Base-by-base conservation (phyloP, 2,329 filamentous ascomycete species). In the Diaporthe humulicola region DNA sequence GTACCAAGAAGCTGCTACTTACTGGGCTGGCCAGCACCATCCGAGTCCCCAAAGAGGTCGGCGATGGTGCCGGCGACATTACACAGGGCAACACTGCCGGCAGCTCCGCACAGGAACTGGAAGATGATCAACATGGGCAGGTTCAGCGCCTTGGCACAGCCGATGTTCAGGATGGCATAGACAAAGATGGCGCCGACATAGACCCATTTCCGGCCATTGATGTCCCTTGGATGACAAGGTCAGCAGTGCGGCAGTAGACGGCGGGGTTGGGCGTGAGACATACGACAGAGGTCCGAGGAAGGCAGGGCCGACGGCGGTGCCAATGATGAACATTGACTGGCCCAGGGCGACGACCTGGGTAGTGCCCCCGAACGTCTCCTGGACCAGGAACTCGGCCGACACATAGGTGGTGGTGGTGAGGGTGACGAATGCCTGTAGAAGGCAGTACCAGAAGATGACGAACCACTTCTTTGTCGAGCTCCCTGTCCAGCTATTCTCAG, bases 151-250 rank as follows among this genome's bases (percentile, higher is more conserved):
- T 83, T 73, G 17, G 82, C 82, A 12, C 79, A 82, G 67, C 82
- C 83, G 69, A 84, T 81, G 74, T 84, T 83, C 66, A 84, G 76
- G 57, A 84, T 75, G 57, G 82, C 82, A 75, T 83, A 84, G 54
- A 81, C 30, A 30, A 78, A 77, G 71, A 83, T 82, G 25, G 82
- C 82, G 6, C 71, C 81, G 28, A 86, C 85, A 71, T 86, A 86
- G 52, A 86, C 81, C 84, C 84, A 86, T 81, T 86, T 86, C 9
- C 84, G 81, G 33, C 85, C 84, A 57, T 82, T 82, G 72, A 86
- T 83, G 75, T 86, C 85, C 70, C 82, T 84, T 84, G 50, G 71
- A 70, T n/a, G 17, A 22, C 30, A 45, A 54, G 40, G 52, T 66
- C 48, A 61, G 54, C 25, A 28, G 22, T 19, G 52, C 15, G 33